Evolutionary conservation across 176 grass and related monocot genomes (phyloP).

Genomic region (Zoysia japonica): DNA sequence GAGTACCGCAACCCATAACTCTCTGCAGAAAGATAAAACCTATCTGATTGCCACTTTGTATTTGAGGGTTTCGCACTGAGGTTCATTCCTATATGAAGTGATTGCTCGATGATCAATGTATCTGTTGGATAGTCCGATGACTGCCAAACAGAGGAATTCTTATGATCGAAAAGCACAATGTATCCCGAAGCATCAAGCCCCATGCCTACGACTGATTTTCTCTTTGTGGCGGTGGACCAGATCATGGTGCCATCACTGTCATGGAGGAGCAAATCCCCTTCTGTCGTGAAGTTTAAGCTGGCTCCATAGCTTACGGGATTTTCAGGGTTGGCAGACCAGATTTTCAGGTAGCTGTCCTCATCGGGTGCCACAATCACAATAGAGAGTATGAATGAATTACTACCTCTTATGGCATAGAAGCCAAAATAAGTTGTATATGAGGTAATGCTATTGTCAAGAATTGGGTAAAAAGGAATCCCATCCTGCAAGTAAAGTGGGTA

Average conservation of each 20-base stretch:
- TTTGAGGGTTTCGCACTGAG: conserved; percentile 13
- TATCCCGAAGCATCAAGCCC: conserved; percentile 41
- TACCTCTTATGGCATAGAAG: background rate
- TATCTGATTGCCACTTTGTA: conserved; percentile 10
- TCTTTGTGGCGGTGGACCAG: conserved; percentile 42
- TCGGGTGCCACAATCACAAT: background rate
- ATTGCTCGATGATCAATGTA: conserved; percentile 46
- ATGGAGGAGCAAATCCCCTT: conserved; percentile 35
- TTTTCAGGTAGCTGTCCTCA: background rate
- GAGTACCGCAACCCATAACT: conserved; percentile 6
- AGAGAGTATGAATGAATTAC: background rate
- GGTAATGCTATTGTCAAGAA: background rate
- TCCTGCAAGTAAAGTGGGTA: too few relatives aligned
- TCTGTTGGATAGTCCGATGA: conserved; percentile 54
- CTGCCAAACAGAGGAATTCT: conserved; percentile 38
- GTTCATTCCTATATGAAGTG: conserved; percentile 20
- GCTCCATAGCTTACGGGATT: conserved; percentile 18
- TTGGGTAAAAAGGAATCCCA: too few relatives aligned
- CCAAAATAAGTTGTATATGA: background rate
- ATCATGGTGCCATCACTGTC: conserved; percentile 21
- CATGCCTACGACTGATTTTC: conserved; percentile 16
- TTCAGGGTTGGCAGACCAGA: conserved; percentile 59
- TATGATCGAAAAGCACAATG: conserved; percentile 37
- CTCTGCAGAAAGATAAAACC: conserved; percentile 23
- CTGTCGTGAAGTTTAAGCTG: conserved; percentile 32